Evolutionary conservation across 176 grass and related monocot genomes (phyloP).

Genomic region (Eragrostis nindensis): DNA sequence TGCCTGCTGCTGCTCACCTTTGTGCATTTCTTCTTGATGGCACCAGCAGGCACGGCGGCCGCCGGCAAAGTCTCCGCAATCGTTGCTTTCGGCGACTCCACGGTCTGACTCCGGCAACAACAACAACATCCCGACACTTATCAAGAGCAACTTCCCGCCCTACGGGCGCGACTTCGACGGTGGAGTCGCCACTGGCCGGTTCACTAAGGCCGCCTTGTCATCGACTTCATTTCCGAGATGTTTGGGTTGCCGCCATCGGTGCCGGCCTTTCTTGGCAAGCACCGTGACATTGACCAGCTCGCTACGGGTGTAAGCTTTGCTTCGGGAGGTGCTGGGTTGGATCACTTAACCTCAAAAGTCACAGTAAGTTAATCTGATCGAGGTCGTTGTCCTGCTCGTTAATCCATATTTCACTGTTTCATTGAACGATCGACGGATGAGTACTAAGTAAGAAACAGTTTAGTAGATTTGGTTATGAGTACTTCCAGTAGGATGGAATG

Average conservation of each 20-base stretch:
- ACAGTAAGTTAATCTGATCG: conserved; percentile 26
- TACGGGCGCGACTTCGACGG: conserved; percentile 55
- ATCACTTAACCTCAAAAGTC: conserved; percentile 34
- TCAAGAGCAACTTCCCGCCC: conserved; percentile 55
- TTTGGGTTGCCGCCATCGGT: conserved; percentile 48
- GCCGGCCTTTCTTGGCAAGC: conserved; percentile 56
- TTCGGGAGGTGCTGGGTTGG: conserved; percentile 51
- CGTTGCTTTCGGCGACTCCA: conserved; percentile 65
- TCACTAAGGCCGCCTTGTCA: conserved; percentile 68
- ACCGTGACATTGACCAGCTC: conserved; percentile 40
- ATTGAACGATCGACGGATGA: too few species aligned
- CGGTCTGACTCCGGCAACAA: conserved; percentile 79
- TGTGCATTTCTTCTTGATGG: neutral
- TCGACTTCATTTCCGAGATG: conserved; percentile 58
- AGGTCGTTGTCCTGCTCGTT: too few species aligned
- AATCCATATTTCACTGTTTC: too few species aligned
- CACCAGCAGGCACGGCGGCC: neutral
- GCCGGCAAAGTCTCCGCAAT: conserved; percentile 25
- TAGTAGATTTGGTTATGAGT: too few species aligned
- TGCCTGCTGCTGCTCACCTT: conserved; percentile 1
- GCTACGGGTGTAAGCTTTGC: conserved; percentile 54
- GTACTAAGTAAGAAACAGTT: too few species aligned
- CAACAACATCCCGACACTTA: conserved; percentile 46
- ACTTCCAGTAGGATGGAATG: too few species aligned
- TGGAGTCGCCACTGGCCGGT: conserved; percentile 59